Evolutionary conservation across 163 green algal species (phyloP).

Genomic region (Coccomyxa subellipsoidea): DNA sequence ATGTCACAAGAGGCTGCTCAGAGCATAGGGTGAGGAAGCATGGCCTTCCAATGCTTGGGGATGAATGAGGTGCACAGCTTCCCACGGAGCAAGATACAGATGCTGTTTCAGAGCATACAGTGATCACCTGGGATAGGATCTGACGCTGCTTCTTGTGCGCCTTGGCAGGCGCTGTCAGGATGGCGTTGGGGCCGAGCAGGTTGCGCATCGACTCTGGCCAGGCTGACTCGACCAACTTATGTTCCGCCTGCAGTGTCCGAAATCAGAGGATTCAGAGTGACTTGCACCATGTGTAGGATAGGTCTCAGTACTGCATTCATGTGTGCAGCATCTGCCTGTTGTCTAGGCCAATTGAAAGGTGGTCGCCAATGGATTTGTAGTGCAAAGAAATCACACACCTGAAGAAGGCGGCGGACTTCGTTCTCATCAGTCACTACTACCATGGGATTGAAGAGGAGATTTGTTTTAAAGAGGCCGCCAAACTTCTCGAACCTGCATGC

Average conservation of each 20-base stretch:
- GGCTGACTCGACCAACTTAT: not conserved
- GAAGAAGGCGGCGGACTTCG: not conserved
- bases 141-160: slow-evolving; percentile 5
- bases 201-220: slow-evolving; percentile 1
- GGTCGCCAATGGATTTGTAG: no score
- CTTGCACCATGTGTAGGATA: not conserved
- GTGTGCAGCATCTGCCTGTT: no score
- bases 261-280: not conserved
- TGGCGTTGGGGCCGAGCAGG: not conserved
- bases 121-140: not conserved
- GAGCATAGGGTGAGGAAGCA: no score
- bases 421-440: slow-evolving; percentile 7
- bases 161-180: not conserved
- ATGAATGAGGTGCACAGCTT: no score
- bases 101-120: no score
- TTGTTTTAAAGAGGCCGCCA: not conserved
- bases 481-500: not conserved
- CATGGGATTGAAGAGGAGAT: slow-evolving; percentile 3
- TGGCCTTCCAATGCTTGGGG: no score
- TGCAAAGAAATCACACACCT: not conserved
- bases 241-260: slow-evolving; percentile 6
- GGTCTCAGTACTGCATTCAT: no score
- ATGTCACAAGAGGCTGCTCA: no score
- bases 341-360: no score
- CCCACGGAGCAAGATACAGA: no score